Evolutionary conservation across 768 basidiomycete genomes (phyloP), one percentile per base, ranked within the genome.

Genomic region (Leccinum disarticulatum): DNA sequence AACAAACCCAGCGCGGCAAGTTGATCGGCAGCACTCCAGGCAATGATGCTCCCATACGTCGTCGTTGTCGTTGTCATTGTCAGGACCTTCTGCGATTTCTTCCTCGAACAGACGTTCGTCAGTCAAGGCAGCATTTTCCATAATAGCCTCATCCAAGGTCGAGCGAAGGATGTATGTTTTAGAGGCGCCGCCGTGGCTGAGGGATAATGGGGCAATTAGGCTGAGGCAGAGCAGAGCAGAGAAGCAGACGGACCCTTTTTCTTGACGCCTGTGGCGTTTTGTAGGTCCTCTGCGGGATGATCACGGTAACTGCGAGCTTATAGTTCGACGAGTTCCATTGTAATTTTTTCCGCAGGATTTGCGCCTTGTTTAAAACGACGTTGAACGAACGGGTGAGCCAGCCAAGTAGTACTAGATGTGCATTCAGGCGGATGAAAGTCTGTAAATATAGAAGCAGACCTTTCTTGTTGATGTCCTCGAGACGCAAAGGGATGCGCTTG

Each of bases 81-180:
- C 74, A 56, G 82, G 81, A 14, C 78, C 78, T 19, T 82, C 81
- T 0, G 80, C 73, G 38, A 85, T 79, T 53, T 83, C 78, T 52
- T 82, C 81, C 62, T 86, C 76, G 17, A 73, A 64, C 19, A 77
- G 74, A 6, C 70, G 72, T 31, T 74, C 71, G 54, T 83, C 82
- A 0, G 83, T 80, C 15, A 80, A 66, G 3, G 83, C 78, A 1
- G 91, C 86, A 30, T 79, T 75, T 57, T 84, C 82, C 54, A 95
- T 84, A 55, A 96, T 75, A 13, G 70, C 62, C 0, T 83, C 72
- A 56, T 91, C 77, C 15, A 97, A 80, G 1, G 71, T 76, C 1
- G 93, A 95, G 50, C 94, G 88, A 17, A 97, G 78, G 49, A 95
- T 90, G 70, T 90, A 98, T 6, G 85, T 85, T 68, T 91, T 93